phyloP scores from a whole-genome alignment of 2,329 filamentous ascomycete genomes.

The Sclerotinia borealis region DNA sequence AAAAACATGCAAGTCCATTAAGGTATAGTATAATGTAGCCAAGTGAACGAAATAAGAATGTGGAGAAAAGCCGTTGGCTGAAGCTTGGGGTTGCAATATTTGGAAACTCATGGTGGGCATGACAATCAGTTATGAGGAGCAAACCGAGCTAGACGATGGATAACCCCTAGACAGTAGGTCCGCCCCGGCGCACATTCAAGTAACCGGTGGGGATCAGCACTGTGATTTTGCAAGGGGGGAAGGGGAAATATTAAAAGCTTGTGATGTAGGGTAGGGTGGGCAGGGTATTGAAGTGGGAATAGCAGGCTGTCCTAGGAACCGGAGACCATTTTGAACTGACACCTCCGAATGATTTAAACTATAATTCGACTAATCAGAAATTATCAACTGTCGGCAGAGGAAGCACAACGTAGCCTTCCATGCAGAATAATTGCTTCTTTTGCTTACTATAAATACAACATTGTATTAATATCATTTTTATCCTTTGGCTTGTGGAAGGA shows the following conservation, averaged over 20 bases:
- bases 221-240: constrained; percentile 20
- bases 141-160: constrained; percentile 13
- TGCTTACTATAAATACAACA: not conserved
- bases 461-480: not conserved
- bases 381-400: constrained; percentile 18
- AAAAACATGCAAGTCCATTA: constrained; percentile 11
- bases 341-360: constrained; percentile 11
- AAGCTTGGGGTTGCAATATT: constrained; percentile 15
- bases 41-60: constrained; percentile 15
- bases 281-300: not conserved
- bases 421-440: constrained; percentile 15
- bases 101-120: constrained; percentile 20
- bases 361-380: constrained; percentile 12
- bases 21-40: constrained; percentile 12
- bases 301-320: constrained; percentile 10
- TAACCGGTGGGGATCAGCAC: constrained; percentile 23
- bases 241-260: not conserved
- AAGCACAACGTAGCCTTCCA: constrained; percentile 31
- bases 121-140: constrained; percentile 25
- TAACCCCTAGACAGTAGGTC: constrained; percentile 7
- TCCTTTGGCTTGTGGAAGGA: not conserved
- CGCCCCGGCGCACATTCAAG: constrained; percentile 15
- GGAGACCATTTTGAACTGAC: constrained; percentile 16
- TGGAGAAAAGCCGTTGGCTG: constrained; percentile 9
- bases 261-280: constrained; percentile 6